A percentile compares a stretch with the other conserved stretches of the same genome.
Evolutionary conservation across 257 asterid genomes (phyloP).

Genomic region (Avicennia marina): DNA sequence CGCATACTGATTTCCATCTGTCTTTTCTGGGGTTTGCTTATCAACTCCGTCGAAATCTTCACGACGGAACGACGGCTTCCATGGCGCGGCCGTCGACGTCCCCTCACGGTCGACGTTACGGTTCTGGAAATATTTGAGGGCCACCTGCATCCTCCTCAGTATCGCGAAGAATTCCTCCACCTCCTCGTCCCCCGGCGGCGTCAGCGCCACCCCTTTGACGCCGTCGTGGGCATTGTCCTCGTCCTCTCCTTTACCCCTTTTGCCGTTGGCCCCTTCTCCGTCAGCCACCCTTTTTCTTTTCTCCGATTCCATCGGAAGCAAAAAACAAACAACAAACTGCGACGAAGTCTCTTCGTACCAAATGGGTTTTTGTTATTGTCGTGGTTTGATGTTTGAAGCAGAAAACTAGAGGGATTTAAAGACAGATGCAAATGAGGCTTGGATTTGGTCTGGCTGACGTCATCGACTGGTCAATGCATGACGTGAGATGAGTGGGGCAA

Average conservation of each 20-base stretch:
- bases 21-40: not conserved
- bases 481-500: too few relatives aligned
- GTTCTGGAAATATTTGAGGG: slow-evolving; percentile 44
- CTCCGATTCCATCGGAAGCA: not conserved
- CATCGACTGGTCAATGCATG: too few relatives aligned
- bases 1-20: not conserved
- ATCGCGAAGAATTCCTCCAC: slow-evolving; percentile 65
- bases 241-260: not conserved
- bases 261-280: not conserved
- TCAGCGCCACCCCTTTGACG: not conserved
- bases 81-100: not conserved
- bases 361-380: too few relatives aligned
- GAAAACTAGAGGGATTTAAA: too few relatives aligned
- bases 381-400: too few relatives aligned
- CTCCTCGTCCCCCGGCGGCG: slow-evolving; percentile 43
- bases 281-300: not conserved
- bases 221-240: not conserved
- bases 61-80: too few relatives aligned
- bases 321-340: too few relatives aligned
- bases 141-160: slow-evolving; percentile 41
- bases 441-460: too few relatives aligned
- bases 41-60: not conserved
- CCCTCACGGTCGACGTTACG: not conserved
- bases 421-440: too few relatives aligned
- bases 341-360: too few relatives aligned